phyloP scores from a whole-genome alignment of 495 filamentous ascomycete genomes.

The Talaromyces borbonicus region DNA sequence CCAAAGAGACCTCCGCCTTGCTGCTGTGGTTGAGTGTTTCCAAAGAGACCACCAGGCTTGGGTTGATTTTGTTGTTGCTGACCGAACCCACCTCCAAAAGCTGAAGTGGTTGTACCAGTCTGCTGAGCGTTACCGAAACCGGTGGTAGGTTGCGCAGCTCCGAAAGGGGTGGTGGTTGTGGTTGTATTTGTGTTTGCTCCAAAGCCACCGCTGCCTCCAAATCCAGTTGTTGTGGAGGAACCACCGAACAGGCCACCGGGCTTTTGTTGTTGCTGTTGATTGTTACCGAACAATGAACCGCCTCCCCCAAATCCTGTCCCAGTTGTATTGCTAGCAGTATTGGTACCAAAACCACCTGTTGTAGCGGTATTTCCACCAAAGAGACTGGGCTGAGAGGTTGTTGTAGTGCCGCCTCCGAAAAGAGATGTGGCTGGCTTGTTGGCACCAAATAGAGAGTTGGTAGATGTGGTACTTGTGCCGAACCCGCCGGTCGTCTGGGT shows the following conservation, averaged over 20 bases:
- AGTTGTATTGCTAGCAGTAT: conserved; percentile 19
- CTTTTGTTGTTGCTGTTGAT: conserved; percentile 23
- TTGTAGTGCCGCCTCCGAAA: conserved; percentile 23
- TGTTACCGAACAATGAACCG: conserved; percentile 40
- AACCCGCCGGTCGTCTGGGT: conserved; percentile 49
- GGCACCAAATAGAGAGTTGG: conserved; percentile 31
- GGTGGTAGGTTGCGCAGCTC: conserved; percentile 18
- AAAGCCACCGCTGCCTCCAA: conserved; percentile 34
- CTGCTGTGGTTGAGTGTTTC: conserved; percentile 28
- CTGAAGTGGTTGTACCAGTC: conserved; percentile 18
- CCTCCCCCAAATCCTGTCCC: conserved; percentile 27
- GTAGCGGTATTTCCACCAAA: conserved; percentile 10
- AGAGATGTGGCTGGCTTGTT: conserved; percentile 29
- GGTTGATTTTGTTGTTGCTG: conserved; percentile 37
- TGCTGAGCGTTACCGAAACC: conserved; percentile 34
- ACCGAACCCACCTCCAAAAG: conserved; percentile 38
- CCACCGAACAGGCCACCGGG: conserved; percentile 21
- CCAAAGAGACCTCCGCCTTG: conserved; percentile 37
- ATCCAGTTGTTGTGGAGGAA: conserved; percentile 24
- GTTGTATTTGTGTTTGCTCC: conserved; percentile 26
- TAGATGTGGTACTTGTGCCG: conserved; percentile 32
- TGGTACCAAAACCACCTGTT: conserved; percentile 15
- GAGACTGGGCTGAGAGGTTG: conserved; percentile 18
- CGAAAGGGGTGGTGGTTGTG: conserved; percentile 24
- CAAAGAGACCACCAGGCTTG: conserved; percentile 22